These are phyloP conservation scores for Phytophthora gonapodyides DNA, from an alignment of 352 stramenopile genomes.

Conservation along the genomic window DNA sequence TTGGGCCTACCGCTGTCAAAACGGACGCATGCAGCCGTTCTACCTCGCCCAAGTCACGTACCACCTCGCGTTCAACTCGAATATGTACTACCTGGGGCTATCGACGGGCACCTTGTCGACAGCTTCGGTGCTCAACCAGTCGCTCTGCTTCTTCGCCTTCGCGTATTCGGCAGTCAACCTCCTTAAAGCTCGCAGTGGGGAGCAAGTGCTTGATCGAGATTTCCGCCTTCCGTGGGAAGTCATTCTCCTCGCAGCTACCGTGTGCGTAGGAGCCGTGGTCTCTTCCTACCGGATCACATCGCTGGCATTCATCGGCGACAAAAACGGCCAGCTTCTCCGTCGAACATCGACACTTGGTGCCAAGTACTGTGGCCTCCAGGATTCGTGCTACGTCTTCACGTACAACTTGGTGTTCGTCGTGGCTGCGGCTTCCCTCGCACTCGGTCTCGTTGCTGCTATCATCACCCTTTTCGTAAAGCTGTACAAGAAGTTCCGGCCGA, in stretches of 20 bases:
- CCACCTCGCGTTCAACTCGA: slow-evolving; percentile 33
- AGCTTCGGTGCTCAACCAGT: slow-evolving; percentile 28
- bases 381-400: slow-evolving; percentile 37
- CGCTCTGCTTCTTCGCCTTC: slow-evolving; percentile 28
- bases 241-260: slow-evolving; percentile 3
- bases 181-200: slow-evolving; percentile 23
- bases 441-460: slow-evolving; percentile 15
- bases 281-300: slow-evolving; percentile 16
- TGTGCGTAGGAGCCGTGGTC: slow-evolving; percentile 15
- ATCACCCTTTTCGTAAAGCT: slow-evolving; percentile 20
- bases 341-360: slow-evolving; percentile 22
- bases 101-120: slow-evolving; percentile 20
- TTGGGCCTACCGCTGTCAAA: slow-evolving; percentile 35
- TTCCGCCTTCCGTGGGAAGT: slow-evolving; percentile 33
- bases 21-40: slow-evolving; percentile 31
- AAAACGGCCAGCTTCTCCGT: slow-evolving; percentile 31
- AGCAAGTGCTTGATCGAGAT: slow-evolving; percentile 23
- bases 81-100: slow-evolving; percentile 36
- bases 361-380: slow-evolving; percentile 32
- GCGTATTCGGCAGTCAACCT: slow-evolving; percentile 29
- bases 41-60: slow-evolving; percentile 37
- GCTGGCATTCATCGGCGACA: slow-evolving; percentile 17
- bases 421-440: slow-evolving; percentile 8
- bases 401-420: slow-evolving; percentile 30
- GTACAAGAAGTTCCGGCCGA: slow-evolving; percentile 13